Base-by-base conservation (phyloP, 1,139 yeast genomes). In the Kazachstania sp. region DNA sequence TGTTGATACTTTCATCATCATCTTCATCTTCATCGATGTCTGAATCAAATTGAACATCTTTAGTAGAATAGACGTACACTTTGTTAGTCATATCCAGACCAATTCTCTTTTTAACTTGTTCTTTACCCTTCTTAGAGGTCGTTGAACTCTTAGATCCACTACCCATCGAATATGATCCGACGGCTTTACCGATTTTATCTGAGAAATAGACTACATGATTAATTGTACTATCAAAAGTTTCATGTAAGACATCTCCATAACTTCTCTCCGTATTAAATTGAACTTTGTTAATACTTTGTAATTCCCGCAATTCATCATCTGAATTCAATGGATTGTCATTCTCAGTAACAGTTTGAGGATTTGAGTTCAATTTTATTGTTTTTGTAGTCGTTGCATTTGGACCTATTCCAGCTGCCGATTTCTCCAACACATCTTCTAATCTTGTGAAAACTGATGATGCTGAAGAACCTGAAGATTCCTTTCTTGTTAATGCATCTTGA, bases 61-160 rank as follows among this genome's bases (percentile, higher is more conserved):
- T 76, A 29, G 79, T 73, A 0, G 81, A 70, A 56, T 81, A 81
- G 1, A 80, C 72, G 59, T 71, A 80, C n/a, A 79, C 77, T 35
- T 66, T 67, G 42, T 62, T 60, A 2, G 60, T 54, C 12, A 53
- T 55, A 37, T 59, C 65, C 19, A 59, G 50, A 0, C 66, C 64
- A 8, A 63, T 53, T 38, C 61, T 51, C 37, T 58, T 56, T 20
- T 56, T 57, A 3, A 64, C 63, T 13, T 49, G 47, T 5, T 56
- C 48, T 45, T 54, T 51, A 29, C 57, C 47, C 39, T 52, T 44
- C 36, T 56, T 51, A 5, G 46, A 44, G 13, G 31, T 51, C 3
- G 45, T 48, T 20, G 51, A 47, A 35, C 50, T 53, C 20, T 45
- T 54, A 1, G 57, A 54, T 12, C 32, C 15, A 20, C 53, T 51